Conservation (phyloP, 345 rosid species). For the Citrus hindsii region DNA sequence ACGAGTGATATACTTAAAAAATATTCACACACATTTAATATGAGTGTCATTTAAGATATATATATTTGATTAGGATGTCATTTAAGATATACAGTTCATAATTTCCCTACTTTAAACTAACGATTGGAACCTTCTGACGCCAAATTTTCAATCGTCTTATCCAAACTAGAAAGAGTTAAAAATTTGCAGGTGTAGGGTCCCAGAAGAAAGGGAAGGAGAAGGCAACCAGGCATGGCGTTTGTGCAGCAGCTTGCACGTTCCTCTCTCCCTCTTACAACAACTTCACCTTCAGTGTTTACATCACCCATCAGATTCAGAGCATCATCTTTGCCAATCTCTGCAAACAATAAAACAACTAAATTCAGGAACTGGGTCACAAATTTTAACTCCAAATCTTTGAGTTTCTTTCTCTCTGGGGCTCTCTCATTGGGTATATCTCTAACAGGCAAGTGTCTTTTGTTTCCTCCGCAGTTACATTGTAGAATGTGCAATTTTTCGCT, state of each 20-base stretch:
- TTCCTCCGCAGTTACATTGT: not conserved
- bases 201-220: slow-evolving; percentile 6
- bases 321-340: slow-evolving; percentile 17
- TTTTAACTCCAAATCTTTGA: slow-evolving; percentile 51
- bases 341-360: slow-evolving; percentile 13
- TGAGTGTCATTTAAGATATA: no score
- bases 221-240: slow-evolving; percentile 26
- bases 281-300: slow-evolving; percentile 7
- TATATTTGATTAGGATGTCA: no score
- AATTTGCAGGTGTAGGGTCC: slow-evolving; percentile 4
- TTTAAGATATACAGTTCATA: no score
- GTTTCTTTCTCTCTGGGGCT: slow-evolving; percentile 57
- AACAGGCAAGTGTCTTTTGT: slow-evolving; percentile 35
- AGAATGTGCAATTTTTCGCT: not conserved
- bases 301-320: slow-evolving; percentile 16
- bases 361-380: slow-evolving; percentile 33
- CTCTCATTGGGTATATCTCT: slow-evolving; percentile 59
- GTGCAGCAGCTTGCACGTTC: slow-evolving; percentile 24
- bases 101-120: not conserved
- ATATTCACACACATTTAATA: no score
- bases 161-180: not conserved
- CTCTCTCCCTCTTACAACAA: slow-evolving; percentile 9
- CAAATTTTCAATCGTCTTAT: not conserved
- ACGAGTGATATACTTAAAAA: no score
- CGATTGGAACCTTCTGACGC: not conserved